phyloP scores from a whole-genome alignment of 768 basidiomycete species.

The Pleurotus tuber-regium region DNA sequence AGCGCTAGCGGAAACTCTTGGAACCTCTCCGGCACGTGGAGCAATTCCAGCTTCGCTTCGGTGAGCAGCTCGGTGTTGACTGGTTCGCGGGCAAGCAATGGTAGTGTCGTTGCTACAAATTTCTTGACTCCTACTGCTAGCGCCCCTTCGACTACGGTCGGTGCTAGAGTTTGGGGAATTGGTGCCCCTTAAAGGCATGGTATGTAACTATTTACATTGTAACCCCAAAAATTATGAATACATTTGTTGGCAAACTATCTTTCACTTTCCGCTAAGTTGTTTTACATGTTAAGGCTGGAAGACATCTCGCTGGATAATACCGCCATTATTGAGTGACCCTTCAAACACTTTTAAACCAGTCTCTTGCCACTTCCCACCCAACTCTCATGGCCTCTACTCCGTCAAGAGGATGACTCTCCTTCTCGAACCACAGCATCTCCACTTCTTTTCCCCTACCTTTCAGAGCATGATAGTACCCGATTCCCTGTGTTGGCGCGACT shows the following conservation, averaged over 20 bases:
- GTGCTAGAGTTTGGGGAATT: background rate
- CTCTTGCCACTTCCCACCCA: slow-evolving; percentile 47
- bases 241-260: no score
- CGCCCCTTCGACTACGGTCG: background rate
- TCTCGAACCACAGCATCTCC: slow-evolving; percentile 59
- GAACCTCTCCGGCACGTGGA: background rate
- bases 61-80: background rate
- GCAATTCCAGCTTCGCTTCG: background rate
- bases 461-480: slow-evolving; percentile 63
- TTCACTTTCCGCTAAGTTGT: no score
- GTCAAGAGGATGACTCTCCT: slow-evolving; percentile 62
- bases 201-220: no score
- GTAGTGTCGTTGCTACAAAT: background rate
- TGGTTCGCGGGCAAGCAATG: background rate
- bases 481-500: slow-evolving; percentile 61
- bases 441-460: slow-evolving; percentile 44
- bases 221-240: no score
- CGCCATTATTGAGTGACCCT: no score
- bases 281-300: no score
- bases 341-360: slow-evolving; percentile 42
- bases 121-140: slow-evolving; percentile 1
- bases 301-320: no score
- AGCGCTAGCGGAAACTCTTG: background rate
- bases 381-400: slow-evolving; percentile 60
- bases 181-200: background rate